phyloP scores from a whole-genome alignment of 2,329 filamentous ascomycete genomes.

The Proliferodiscus dingleyae region DNA sequence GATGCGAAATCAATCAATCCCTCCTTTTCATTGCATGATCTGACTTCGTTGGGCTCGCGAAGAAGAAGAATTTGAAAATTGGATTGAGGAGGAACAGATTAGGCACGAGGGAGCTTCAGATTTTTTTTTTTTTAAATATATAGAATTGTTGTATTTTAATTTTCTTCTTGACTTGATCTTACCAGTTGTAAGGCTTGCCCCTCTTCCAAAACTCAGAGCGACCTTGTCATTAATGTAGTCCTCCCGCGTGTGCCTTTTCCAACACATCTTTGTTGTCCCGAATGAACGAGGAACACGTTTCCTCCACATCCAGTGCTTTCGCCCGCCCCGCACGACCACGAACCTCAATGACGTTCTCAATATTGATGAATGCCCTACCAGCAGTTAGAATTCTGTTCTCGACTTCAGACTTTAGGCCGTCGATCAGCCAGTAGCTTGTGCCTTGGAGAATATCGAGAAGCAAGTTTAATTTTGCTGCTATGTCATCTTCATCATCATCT shows the following conservation, averaged over 20 bases:
- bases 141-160: too few species aligned
- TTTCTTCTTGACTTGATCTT: too few species aligned
- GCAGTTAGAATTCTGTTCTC: conserved; percentile 20
- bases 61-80: conserved; percentile 36
- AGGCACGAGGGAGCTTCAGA: not conserved
- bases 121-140: not conserved
- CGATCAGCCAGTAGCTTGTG: conserved; percentile 22
- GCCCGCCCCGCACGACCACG: conserved; percentile 7
- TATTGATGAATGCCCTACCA: conserved; percentile 14
- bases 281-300: conserved; percentile 14
- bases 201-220: too few species aligned
- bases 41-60: conserved; percentile 49
- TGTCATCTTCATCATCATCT: conserved; percentile 10
- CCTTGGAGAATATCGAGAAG: conserved; percentile 24
- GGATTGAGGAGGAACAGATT: not conserved
- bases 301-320: conserved; percentile 9
- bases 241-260: conserved; percentile 6
- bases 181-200: too few species aligned
- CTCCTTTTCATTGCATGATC: conserved; percentile 49
- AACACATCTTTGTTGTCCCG: conserved; percentile 11
- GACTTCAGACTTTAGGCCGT: conserved; percentile 13
- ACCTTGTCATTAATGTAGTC: not conserved
- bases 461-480: conserved; percentile 17
- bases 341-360: conserved; percentile 19
- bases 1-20: conserved; percentile 56